Evolutionary conservation across 2,329 filamentous ascomycete genomes (phyloP), one percentile per base, ranked within the genome.

Genomic region (Penicillium italicum): DNA sequence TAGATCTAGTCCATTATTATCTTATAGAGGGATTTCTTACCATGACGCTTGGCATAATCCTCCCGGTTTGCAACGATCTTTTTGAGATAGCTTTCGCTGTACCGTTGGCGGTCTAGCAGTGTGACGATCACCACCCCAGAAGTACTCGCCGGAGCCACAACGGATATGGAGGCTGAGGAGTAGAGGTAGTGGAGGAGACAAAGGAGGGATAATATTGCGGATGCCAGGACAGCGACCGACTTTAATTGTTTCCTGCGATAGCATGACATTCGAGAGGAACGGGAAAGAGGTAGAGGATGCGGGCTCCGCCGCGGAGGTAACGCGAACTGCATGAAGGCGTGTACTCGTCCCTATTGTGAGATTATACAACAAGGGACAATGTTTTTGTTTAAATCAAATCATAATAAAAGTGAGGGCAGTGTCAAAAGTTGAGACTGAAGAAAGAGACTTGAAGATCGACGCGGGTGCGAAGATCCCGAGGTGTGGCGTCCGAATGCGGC

Each of bases 221-320:
- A 66, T 2, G 79, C 76, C 7, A 82, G 66, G 2, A 90, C 65
- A 0, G 81, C 80, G 53, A 86, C 69, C 3, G 82, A 74, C 70
- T 85, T 85, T 51, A 87, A 68, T 62, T 88, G 85, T 67, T 81
- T 84, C 63, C 84, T 82, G 59, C 88, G 83, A 60, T 76, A 67
- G 40, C 67, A 62, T 30, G 72, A 69, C 26, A 75, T 59, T 55
- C 65, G 66, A 45, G 74, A 69, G 24, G 74, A 68, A 76, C 68
- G 85, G 77, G 62, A 80, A 75, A 90, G 93, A 30, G 87, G 86
- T 62, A 86, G 84, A 63, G 88, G 85, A 69, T 88, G 85, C 62
- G 89, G 93, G 69, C 83, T 85, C 77, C 93, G 96, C 74, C 91
- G 88, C 68, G 90, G 85, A 53, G 91, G 91, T 66, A 95, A 86